Evolutionary conservation across 371 early-diverging fungal species (phyloP), one percentile per base, ranked within the genome.

Genomic region (Mortierella sp.): DNA sequence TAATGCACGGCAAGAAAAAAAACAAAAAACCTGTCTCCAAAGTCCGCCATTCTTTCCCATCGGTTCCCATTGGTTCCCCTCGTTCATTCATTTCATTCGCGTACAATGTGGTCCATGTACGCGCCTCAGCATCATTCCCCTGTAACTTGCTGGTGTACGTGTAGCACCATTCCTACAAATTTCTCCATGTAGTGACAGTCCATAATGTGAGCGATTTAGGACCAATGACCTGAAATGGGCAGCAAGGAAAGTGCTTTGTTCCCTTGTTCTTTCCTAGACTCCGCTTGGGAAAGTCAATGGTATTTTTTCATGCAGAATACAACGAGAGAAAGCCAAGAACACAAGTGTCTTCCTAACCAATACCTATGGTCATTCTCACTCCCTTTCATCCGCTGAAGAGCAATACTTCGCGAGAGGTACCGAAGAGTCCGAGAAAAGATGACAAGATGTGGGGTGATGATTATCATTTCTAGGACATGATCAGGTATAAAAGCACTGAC

Each of bases 401-500:
- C 0, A 12, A 14, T 60, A 60, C 60, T 60, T 56, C 12, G 60
- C 16, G 16, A 60, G 60, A 60, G 14, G 60, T 60, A 60, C 29
- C 14, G 12, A 16, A 2, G 12, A 29, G 1, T 60, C 16, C 16
- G 1, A 60, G 6, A 4, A 5, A 29, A 16, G 32, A 27, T 27
- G 27, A 12, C 14, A 29, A 11, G 32, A 12, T 32, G 60, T 32
- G 32, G 32, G 32, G 60, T 4, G 27, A 60, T 0, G 5, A 4
- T 29, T 4, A 14, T 8, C 60, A 29, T 60, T 60, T 2, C 60
- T 5, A 60, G 60, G n/a, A 16, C 4, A 16, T 29, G 60, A 60
- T 32, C 60, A 16, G 60, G 60, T 60, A 60, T 60, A 60, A 60
- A 60, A 60, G 60, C 29, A 60, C 32, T 32, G 60, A 29, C 60